Conservation (phyloP, 345 rosid genomes). For the Gossypioides kirkii region DNA sequence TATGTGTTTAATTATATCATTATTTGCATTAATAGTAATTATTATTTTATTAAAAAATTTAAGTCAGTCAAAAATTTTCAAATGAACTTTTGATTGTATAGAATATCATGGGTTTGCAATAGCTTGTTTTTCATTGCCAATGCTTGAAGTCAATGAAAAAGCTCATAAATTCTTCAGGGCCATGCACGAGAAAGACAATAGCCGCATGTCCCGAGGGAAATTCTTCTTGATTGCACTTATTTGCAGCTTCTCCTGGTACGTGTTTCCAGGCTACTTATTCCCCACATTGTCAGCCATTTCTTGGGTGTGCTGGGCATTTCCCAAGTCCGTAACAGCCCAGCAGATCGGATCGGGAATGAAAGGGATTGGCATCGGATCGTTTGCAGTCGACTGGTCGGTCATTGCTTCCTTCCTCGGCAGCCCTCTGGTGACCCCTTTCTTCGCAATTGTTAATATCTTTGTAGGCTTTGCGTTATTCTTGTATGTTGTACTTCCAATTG, state of each 20-base stretch:
- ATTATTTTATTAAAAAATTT: neutral
- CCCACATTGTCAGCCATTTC: constrained; percentile 40
- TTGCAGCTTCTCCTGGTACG: constrained; percentile 62
- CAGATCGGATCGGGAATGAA: constrained; percentile 54
- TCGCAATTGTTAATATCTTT: constrained; percentile 41
- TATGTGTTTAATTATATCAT: no score
- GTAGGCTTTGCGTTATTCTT: constrained; percentile 35
- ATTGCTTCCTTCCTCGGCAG: constrained; percentile 52
- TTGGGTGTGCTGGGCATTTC: constrained; percentile 56
- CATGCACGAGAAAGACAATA: constrained; percentile 45
- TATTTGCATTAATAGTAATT: neutral
- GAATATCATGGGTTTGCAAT: neutral
- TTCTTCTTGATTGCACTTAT: constrained; percentile 57
- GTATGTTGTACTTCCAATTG: constrained; percentile 33
- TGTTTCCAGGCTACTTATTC: constrained; percentile 56
- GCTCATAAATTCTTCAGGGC: constrained; percentile 30
- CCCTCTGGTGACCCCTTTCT: constrained; percentile 57
- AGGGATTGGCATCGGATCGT: constrained; percentile 52
- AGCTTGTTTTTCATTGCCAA: neutral
- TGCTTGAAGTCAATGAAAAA: neutral
- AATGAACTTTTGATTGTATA: neutral
- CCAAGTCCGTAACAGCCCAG: constrained; percentile 50
- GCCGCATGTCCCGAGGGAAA: constrained; percentile 50
- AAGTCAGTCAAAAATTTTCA: neutral
- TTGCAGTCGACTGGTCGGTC: constrained; percentile 53